Conservation (phyloP, 140 eudicot species). For the Erigeron philadelphicus region DNA sequence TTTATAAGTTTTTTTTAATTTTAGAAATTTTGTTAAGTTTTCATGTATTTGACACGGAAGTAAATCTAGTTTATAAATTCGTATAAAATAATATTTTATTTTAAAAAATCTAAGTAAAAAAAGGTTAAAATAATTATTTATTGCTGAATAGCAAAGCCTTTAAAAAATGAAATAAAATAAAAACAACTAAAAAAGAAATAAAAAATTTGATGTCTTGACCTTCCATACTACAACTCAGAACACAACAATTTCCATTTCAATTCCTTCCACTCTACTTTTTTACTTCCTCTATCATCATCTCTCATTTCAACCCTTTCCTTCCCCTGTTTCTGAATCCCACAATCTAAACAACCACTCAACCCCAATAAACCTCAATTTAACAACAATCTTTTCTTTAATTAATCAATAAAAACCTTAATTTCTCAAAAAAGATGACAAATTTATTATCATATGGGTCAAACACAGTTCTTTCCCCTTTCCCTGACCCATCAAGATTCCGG, state of each 20-base stretch:
- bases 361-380: conserved; percentile 4
- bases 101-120: too few species aligned
- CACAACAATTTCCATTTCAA: conserved; percentile 4
- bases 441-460: conserved; percentile 44
- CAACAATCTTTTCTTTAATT: not conserved
- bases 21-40: too few species aligned
- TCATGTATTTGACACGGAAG: too few species aligned
- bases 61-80: too few species aligned
- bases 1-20: too few species aligned
- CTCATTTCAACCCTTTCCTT: conserved; percentile 24
- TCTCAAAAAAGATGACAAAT: conserved; percentile 35
- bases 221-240: not conserved
- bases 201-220: not conserved
- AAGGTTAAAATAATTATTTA: too few species aligned
- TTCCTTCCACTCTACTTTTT: conserved; percentile 7
- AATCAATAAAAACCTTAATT: conserved; percentile 18
- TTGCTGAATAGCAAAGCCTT: too few species aligned
- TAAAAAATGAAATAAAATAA: too few species aligned
- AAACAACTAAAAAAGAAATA: too few species aligned
- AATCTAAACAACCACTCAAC: conserved; percentile 11
- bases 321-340: conserved; percentile 20
- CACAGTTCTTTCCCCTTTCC: conserved; percentile 43
- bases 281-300: conserved; percentile 1
- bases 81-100: too few species aligned
- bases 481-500: conserved; percentile 39